A percentile compares a stretch with the other conserved stretches of the same genome.
Evolutionary conservation across 2,329 filamentous ascomycete genomes (phyloP).

Genomic region (Mycogone perniciosa): DNA sequence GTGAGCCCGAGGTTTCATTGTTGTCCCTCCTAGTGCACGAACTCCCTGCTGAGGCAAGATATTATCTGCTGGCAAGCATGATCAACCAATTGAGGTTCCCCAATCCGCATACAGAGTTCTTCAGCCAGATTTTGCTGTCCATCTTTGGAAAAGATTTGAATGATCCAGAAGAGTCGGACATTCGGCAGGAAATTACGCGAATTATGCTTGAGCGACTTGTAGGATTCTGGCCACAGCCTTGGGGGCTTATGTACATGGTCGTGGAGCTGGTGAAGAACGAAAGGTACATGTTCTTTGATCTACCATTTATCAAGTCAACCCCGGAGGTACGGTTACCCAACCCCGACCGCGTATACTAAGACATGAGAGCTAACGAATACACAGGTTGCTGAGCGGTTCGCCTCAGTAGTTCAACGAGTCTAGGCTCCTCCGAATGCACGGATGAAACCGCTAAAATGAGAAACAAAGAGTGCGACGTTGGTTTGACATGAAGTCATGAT

Average conservation of each 20-base stretch:
- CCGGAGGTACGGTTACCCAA: slow-evolving; percentile 59
- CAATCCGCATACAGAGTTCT: slow-evolving; percentile 86
- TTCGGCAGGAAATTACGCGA: slow-evolving; percentile 85
- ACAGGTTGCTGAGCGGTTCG: slow-evolving; percentile 33
- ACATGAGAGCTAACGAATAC: neutral
- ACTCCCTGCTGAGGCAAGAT: slow-evolving; percentile 69
- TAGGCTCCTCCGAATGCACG: slow-evolving; percentile 13
- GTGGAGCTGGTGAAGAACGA: slow-evolving; percentile 88
- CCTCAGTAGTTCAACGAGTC: slow-evolving; percentile 28
- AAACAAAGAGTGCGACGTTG: neutral
- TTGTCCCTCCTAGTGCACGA: slow-evolving; percentile 72
- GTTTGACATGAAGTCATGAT: slow-evolving; percentile 8
- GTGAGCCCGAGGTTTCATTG: slow-evolving; percentile 56
- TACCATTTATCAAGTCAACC: slow-evolving; percentile 83
- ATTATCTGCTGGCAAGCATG: slow-evolving; percentile 77
- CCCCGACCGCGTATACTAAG: neutral
- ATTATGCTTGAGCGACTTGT: slow-evolving; percentile 83
- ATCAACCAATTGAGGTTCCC: slow-evolving; percentile 89
- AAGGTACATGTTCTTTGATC: slow-evolving; percentile 84
- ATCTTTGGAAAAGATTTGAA: slow-evolving; percentile 71
- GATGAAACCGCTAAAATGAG: neutral
- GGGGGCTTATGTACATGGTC: slow-evolving; percentile 85
- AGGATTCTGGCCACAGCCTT: slow-evolving; percentile 87
- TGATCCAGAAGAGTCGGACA: slow-evolving; percentile 70
- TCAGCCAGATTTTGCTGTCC: slow-evolving; percentile 76